phyloP scores from a whole-genome alignment of 495 filamentous ascomycete species.

The Tuber magnatum region DNA sequence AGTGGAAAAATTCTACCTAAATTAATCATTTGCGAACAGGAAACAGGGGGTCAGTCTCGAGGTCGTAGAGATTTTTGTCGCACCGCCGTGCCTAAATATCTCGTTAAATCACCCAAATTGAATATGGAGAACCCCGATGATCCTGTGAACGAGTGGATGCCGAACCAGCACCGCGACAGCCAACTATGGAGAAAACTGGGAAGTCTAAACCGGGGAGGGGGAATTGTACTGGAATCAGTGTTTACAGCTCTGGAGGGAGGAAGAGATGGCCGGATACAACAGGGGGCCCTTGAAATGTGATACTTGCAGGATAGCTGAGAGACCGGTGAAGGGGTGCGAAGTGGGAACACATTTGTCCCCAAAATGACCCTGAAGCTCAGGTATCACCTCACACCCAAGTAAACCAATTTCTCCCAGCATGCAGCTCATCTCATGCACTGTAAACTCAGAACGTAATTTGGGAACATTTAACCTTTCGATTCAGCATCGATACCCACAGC shows the following conservation, averaged over 20 bases:
- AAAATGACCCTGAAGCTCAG: not conserved
- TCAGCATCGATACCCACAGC: not conserved
- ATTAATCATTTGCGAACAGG: not conserved
- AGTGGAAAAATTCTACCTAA: not conserved
- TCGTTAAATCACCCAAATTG: not conserved
- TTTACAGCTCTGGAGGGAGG: not conserved
- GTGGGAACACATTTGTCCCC: not conserved
- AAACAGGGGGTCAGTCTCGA: not conserved
- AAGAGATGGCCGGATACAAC: not conserved
- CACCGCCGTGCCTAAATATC: not conserved
- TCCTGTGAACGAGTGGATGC: not conserved
- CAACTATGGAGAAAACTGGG: not conserved
- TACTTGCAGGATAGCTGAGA: not conserved
- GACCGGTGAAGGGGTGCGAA: not conserved
- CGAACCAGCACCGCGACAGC: not conserved
- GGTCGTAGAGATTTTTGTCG: not conserved
- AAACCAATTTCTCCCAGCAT: not conserved
- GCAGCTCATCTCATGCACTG: not conserved
- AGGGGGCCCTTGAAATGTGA: not conserved
- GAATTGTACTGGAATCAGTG: not conserved
- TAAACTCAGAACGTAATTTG: not conserved
- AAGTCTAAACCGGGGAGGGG: not conserved
- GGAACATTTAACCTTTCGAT: not conserved
- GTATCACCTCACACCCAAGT: not conserved
- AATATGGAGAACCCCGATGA: not conserved